phyloP scores from a whole-genome alignment of 176 grass and related monocot genomes.

The Puccinellia tenuiflora region DNA sequence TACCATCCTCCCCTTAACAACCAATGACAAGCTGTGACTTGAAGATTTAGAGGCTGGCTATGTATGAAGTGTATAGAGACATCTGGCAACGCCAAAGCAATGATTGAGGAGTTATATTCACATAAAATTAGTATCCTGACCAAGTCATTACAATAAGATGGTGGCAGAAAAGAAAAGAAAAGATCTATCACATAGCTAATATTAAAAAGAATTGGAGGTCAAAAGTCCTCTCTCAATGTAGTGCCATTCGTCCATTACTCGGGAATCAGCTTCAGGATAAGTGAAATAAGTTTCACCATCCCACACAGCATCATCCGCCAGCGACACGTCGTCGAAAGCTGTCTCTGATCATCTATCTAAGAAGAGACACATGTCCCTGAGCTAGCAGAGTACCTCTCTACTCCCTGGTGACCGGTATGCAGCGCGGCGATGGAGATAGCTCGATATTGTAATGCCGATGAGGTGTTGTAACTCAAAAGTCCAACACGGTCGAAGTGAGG shows the following conservation, averaged over 20 bases:
- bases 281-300: conserved; percentile 44
- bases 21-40: conserved; percentile 33
- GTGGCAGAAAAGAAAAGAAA: not conserved
- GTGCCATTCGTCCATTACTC: conserved; percentile 21
- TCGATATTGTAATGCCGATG: not conserved
- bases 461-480: conserved; percentile 32
- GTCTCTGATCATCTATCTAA: conserved; percentile 26
- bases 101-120: conserved; percentile 62
- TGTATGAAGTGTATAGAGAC: not conserved
- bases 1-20: conserved; percentile 7
- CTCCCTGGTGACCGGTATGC: not conserved
- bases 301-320: conserved; percentile 26
- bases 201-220: conserved; percentile 48
- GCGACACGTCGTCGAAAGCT: conserved; percentile 4
- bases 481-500: conserved; percentile 47
- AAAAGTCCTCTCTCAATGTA: conserved; percentile 25
- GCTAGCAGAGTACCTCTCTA: conserved; percentile 19
- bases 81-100: conserved; percentile 39
- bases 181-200: conserved; percentile 38
- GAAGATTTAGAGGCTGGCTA: conserved; percentile 6
- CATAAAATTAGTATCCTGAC: conserved; percentile 58
- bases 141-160: conserved; percentile 34
- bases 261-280: conserved; percentile 28
- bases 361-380: conserved; percentile 13
- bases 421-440: not conserved